phyloP scores from a whole-genome alignment of 805 yeast species.

The Yamadazyma paraphyllophila region DNA sequence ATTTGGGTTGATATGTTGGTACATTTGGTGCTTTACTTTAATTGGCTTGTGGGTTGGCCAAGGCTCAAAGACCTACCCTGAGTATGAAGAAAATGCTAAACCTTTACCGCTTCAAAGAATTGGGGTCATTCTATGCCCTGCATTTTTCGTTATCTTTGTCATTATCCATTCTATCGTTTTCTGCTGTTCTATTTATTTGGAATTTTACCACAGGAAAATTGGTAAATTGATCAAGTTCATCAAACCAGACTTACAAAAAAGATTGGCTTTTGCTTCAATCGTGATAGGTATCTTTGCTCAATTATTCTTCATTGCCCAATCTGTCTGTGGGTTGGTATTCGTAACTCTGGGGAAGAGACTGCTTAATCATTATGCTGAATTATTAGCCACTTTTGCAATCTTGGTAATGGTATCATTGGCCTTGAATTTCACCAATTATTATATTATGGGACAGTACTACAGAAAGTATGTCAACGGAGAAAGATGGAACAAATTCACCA shows the following conservation, averaged over 20 bases:
- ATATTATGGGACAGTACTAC: conserved; percentile 29
- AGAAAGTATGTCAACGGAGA: conserved; percentile 28
- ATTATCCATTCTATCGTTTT: conserved; percentile 23
- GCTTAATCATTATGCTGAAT: conserved; percentile 21
- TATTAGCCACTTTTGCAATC: conserved; percentile 25
- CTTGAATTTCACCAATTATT: conserved; percentile 26
- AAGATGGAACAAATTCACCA: conserved; percentile 28
- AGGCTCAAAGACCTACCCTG: conserved; percentile 21
- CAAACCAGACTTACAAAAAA: conserved; percentile 21
- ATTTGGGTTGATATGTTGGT: conserved; percentile 27
- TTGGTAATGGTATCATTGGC: conserved; percentile 24
- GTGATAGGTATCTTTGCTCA: conserved; percentile 23
- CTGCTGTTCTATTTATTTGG: conserved; percentile 23
- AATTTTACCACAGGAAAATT: conserved; percentile 26
- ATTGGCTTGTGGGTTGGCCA: conserved; percentile 21
- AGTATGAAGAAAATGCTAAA: conserved; percentile 19
- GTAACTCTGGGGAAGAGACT: conserved; percentile 16
- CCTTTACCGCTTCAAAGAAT: conserved; percentile 27
- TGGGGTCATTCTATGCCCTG: conserved; percentile 23
- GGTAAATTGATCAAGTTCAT: conserved; percentile 29
- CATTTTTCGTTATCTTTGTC: conserved; percentile 20
- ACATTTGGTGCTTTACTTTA: conserved; percentile 20
- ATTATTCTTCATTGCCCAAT: conserved; percentile 20
- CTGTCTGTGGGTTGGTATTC: conserved; percentile 18
- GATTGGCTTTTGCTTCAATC: conserved; percentile 24